A percentile compares a stretch with the other conserved stretches of the same genome.
Conservation (phyloP, 805 yeast species). For the Metschnikowia gelsemii region DNA sequence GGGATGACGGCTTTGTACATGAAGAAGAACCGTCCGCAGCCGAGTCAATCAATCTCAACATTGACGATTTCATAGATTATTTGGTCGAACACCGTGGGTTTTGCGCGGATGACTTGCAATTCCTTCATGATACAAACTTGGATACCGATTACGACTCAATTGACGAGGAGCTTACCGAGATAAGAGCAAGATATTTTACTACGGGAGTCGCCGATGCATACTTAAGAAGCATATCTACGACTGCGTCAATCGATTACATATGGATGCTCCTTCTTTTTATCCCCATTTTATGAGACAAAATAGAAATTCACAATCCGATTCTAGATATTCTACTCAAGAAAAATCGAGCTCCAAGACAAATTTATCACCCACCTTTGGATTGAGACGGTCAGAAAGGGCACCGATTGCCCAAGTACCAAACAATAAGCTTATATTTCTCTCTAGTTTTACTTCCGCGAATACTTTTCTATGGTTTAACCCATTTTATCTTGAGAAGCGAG, state of each 20-base stretch:
- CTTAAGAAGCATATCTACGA: neutral
- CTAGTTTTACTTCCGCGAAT: too few species aligned
- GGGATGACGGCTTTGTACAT: slow-evolving; percentile 11
- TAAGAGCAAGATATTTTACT: slow-evolving; percentile 15
- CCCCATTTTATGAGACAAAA: neutral
- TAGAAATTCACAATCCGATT: neutral
- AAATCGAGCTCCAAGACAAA: too few species aligned
- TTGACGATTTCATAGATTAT: slow-evolving; percentile 32
- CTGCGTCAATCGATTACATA: neutral
- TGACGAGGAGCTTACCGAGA: slow-evolving; percentile 35
- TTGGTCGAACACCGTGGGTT: slow-evolving; percentile 32
- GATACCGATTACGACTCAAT: slow-evolving; percentile 41
- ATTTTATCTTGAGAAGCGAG: too few species aligned
- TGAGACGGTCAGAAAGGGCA: too few species aligned
- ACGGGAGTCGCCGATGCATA: neutral
- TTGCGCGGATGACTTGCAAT: slow-evolving; percentile 25
- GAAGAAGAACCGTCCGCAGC: slow-evolving; percentile 6
- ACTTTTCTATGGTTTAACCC: too few species aligned
- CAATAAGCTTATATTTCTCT: too few species aligned
- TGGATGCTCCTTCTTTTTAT: neutral
- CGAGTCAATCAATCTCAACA: slow-evolving; percentile 23
- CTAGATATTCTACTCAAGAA: neutral
- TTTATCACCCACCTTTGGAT: too few species aligned
- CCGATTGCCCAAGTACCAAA: too few species aligned
- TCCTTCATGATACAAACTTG: slow-evolving; percentile 27